Conservation (phyloP, 805 yeast species). For the Candida insectalens region DNA sequence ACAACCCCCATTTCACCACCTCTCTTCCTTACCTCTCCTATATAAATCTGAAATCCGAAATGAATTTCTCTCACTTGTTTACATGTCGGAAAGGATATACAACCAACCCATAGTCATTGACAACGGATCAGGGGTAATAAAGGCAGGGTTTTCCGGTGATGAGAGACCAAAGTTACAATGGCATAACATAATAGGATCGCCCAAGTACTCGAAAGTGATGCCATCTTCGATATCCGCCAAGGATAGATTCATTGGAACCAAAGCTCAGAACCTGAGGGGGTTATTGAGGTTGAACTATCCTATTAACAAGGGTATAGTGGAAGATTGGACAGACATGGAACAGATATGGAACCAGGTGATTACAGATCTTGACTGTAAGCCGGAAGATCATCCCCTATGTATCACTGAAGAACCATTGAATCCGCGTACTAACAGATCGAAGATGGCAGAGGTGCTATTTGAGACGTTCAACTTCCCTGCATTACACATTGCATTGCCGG, state of each 20-base stretch:
- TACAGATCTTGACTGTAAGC: slow-evolving; percentile 32
- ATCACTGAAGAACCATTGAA: slow-evolving; percentile 87
- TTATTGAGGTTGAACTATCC: slow-evolving; percentile 66
- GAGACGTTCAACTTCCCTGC: slow-evolving; percentile 72
- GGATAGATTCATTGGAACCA: slow-evolving; percentile 64
- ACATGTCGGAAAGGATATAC: slow-evolving; percentile 22
- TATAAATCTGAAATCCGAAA: too few relatives aligned
- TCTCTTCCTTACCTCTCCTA: too few relatives aligned
- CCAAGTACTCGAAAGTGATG: slow-evolving; percentile 70
- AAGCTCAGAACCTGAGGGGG: slow-evolving; percentile 72
- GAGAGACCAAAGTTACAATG: slow-evolving; percentile 63
- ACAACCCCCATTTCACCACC: too few relatives aligned
- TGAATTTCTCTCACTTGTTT: neutral
- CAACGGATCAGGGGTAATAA: slow-evolving; percentile 76
- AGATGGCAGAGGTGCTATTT: slow-evolving; percentile 54
- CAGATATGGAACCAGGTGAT: slow-evolving; percentile 65
- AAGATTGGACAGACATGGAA: slow-evolving; percentile 85
- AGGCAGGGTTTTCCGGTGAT: slow-evolving; percentile 92
- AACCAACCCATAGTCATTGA: slow-evolving; percentile 75
- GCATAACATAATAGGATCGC: slow-evolving; percentile 65
- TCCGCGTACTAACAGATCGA: slow-evolving; percentile 51
- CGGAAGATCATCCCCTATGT: slow-evolving; percentile 78
- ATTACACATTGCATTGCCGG: slow-evolving; percentile 63
- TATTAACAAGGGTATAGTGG: slow-evolving; percentile 67
- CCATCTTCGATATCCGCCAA: slow-evolving; percentile 52